Percentiles rank a stretch among this genome's conserved stretches.
phyloP scores from a whole-genome alignment of 2,329 filamentous ascomycete genomes.

The Gaeumannomyces sp. region DNA sequence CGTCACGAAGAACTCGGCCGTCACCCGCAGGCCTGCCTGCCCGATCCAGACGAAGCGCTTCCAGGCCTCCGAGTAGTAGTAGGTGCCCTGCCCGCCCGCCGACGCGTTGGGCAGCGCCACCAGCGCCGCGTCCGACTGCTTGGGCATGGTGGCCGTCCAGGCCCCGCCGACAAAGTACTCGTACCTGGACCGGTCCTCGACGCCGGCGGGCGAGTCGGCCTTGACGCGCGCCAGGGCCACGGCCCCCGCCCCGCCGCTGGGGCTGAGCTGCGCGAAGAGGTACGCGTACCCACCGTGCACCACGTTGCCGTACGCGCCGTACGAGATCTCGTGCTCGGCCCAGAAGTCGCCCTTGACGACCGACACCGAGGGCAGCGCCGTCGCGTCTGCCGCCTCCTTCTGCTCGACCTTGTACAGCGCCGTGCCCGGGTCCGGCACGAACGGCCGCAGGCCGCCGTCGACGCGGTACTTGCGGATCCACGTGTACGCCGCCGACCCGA shows the following conservation, averaged over 20 bases:
- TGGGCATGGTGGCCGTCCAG: neutral
- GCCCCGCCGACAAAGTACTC: constrained; percentile 4
- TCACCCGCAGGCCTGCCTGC: neutral
- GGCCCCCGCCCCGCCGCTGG: no score
- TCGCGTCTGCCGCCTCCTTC: neutral
- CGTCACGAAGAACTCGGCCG: constrained; percentile 5
- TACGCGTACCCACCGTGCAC: constrained; percentile 1
- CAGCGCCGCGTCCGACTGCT: neutral
- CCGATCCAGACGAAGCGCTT: constrained; percentile 7
- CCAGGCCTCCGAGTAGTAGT: constrained; percentile 7
- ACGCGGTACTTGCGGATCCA: constrained; percentile 6
- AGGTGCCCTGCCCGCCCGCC: constrained; percentile 8
- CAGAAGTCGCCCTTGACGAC: constrained; percentile 2
- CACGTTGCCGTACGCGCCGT: constrained; percentile 9
- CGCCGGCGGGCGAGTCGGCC: neutral
- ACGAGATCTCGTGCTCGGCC: neutral
- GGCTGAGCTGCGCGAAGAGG: constrained; percentile 3
- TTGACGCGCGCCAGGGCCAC: constrained; percentile 6
- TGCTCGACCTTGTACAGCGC: constrained; percentile 6
- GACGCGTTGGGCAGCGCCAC: constrained; percentile 7
- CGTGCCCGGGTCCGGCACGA: constrained; percentile 1
- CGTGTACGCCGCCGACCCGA: constrained; percentile 1
- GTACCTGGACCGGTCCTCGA: constrained; percentile 5
- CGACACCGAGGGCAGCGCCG: neutral
- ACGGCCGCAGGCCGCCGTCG: neutral